Conservation (phyloP, 2,329 filamentous ascomycete genomes). For the Tolypocladium amazonense region DNA sequence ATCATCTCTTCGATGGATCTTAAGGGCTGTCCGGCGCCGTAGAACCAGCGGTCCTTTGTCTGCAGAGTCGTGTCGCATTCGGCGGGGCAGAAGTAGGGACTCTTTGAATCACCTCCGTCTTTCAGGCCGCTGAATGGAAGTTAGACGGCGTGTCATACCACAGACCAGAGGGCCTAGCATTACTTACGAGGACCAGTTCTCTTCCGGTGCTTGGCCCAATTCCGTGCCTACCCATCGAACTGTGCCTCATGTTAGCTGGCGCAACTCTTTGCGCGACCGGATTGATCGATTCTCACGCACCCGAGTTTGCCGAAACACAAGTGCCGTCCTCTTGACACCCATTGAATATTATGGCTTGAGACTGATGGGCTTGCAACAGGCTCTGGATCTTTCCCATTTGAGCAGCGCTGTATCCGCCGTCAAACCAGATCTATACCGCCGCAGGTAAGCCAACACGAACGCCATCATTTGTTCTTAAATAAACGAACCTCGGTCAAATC, state of each 20-base stretch:
- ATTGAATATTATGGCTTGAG: conserved; percentile 12
- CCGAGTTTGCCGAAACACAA: conserved; percentile 9
- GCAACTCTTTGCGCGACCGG: too few species aligned
- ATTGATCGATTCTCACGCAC: not conserved
- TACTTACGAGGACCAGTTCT: conserved; percentile 14
- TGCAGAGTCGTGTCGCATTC: conserved; percentile 15
- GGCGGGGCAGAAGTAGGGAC: conserved; percentile 11
- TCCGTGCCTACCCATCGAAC: conserved; percentile 14
- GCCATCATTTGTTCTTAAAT: not conserved
- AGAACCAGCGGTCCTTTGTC: conserved; percentile 13
- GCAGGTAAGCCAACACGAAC: not conserved
- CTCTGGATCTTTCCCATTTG: conserved; percentile 10
- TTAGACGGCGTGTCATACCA: not conserved
- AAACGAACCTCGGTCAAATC: conserved; percentile 11
- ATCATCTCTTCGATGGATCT: conserved; percentile 11
- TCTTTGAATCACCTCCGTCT: conserved; percentile 11
- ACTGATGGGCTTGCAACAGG: conserved; percentile 9
- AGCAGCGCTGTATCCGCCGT: conserved; percentile 12
- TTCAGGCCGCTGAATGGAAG: conserved; percentile 4
- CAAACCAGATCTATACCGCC: conserved; percentile 14
- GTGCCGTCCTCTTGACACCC: conserved; percentile 11
- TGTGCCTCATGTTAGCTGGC: not conserved
- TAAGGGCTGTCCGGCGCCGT: conserved; percentile 9
- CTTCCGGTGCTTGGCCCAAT: conserved; percentile 9
- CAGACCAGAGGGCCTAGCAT: not conserved